phyloP scores from a whole-genome alignment of 768 basidiomycete genomes.

The Suillus subaureus region DNA sequence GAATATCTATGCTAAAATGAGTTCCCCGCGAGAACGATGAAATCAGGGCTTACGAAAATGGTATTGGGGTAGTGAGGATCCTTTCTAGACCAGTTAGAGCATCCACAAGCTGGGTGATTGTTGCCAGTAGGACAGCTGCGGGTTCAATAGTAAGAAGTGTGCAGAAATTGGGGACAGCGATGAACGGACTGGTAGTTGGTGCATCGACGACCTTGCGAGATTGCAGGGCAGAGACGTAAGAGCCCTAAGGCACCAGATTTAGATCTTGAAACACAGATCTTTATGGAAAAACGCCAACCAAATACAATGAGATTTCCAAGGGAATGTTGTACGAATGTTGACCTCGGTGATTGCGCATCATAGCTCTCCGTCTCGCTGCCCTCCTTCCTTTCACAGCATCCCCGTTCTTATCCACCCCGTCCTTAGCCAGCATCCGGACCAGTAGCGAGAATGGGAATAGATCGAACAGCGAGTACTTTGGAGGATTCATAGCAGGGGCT shows the following conservation, averaged over 20 bases:
- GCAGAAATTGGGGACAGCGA: slow-evolving; percentile 8
- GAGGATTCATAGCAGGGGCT: slow-evolving; percentile 57
- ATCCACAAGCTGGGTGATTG: slow-evolving; percentile 61
- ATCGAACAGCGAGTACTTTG: slow-evolving; percentile 62
- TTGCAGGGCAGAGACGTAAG: slow-evolving; percentile 66
- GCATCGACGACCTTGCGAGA: slow-evolving; percentile 57
- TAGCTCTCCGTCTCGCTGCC: slow-evolving; percentile 56
- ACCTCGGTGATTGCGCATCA: slow-evolving; percentile 43
- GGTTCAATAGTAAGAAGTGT: slow-evolving; percentile 1
- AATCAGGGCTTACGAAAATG: slow-evolving; percentile 57
- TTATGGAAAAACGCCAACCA: slow-evolving; percentile 41
- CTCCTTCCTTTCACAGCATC: slow-evolving; percentile 56
- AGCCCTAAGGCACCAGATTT: slow-evolving; percentile 47
- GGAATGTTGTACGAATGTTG: slow-evolving; percentile 60
- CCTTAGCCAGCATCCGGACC: slow-evolving; percentile 45
- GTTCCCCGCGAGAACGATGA: not conserved
- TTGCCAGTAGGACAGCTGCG: slow-evolving; percentile 47
- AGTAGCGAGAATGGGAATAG: slow-evolving; percentile 71
- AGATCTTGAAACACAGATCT: not conserved
- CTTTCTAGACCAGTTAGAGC: slow-evolving; percentile 70
- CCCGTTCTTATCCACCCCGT: slow-evolving; percentile 38
- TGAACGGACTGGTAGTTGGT: slow-evolving; percentile 56
- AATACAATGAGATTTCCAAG: slow-evolving; percentile 67
- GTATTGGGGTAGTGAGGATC: slow-evolving; percentile 76
- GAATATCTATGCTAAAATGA: slow-evolving; percentile 49